Evolutionary conservation across 2,329 filamentous ascomycete genomes (phyloP).

Genomic region (Colletotrichum truncatum): DNA sequence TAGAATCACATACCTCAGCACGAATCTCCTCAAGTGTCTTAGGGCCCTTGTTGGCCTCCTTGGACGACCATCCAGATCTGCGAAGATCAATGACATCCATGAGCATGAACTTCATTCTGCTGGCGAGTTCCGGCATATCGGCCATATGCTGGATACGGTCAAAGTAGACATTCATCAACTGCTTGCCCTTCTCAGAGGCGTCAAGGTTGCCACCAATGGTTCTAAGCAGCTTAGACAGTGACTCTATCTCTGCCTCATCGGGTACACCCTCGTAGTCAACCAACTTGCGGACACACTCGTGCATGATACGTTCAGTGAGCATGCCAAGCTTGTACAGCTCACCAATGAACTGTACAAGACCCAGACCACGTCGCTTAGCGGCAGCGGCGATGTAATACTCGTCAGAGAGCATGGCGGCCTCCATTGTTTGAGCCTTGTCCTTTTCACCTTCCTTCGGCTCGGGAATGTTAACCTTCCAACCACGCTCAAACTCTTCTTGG

Average conservation of each 20-base stretch:
- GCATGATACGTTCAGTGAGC: constrained; percentile 99
- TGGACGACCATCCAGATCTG: constrained; percentile 80
- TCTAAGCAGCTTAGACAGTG: constrained; percentile 88
- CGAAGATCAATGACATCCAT: constrained; percentile 93
- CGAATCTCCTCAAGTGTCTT: constrained; percentile 96
- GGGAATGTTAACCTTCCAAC: constrained; percentile 91
- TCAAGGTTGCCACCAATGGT: constrained; percentile 93
- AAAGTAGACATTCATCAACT: constrained; percentile 95
- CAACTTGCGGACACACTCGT: constrained; percentile 97
- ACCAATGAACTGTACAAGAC: constrained; percentile 98
- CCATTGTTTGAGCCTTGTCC: constrained; percentile 61
- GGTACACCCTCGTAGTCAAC: constrained; percentile 94
- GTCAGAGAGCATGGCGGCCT: constrained; percentile 87
- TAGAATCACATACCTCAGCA: constrained; percentile 66
- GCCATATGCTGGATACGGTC: constrained; percentile 84
- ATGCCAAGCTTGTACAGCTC: constrained; percentile 99
- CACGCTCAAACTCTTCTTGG: constrained; percentile 98
- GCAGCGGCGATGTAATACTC: constrained; percentile 96
- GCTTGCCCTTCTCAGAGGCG: constrained; percentile 80
- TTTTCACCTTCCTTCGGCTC: constrained; percentile 74
- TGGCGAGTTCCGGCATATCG: constrained; percentile 81
- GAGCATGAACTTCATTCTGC: constrained; percentile 94
- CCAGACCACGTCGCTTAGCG: constrained; percentile 94
- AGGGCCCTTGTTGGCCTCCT: constrained; percentile 91
- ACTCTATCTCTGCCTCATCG: constrained; percentile 96